Evolutionary conservation across 768 basidiomycete species (phyloP).

Genomic region (Lentinula sp.): DNA sequence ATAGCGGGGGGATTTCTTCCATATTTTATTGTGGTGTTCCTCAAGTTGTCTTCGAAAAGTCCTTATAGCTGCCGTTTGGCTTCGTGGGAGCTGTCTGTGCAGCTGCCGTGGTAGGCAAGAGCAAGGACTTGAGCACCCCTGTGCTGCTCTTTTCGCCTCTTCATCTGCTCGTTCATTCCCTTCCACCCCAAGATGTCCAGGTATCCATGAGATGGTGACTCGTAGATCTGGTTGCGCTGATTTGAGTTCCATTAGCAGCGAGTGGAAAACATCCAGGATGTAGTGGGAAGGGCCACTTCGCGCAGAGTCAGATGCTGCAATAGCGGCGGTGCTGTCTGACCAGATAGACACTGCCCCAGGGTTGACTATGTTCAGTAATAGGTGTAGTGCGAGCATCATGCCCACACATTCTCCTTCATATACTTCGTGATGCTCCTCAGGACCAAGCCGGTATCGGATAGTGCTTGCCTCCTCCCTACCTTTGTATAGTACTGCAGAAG

Average conservation of each 20-base stretch:
- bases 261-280: too few relatives aligned
- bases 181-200: too few relatives aligned
- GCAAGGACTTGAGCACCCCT: too few relatives aligned
- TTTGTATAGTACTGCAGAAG: neutral
- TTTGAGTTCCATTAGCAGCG: too few relatives aligned
- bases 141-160: too few relatives aligned
- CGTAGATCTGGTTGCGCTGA: too few relatives aligned
- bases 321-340: neutral
- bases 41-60: neutral
- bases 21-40: neutral
- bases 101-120: too few relatives aligned
- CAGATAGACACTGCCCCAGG: neutral
- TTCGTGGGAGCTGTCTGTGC: too few relatives aligned
- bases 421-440: neutral
- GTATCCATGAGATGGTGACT: too few relatives aligned
- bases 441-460: neutral
- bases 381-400: neutral
- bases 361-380: neutral
- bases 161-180: too few relatives aligned
- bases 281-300: too few relatives aligned
- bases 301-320: neutral
- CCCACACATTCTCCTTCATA: neutral
- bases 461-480: neutral
- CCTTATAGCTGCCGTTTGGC: too few relatives aligned
- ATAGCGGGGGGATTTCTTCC: neutral